Evolutionary conservation across 441 rosid genomes (phyloP).

Genomic region (Geranium incanum): DNA sequence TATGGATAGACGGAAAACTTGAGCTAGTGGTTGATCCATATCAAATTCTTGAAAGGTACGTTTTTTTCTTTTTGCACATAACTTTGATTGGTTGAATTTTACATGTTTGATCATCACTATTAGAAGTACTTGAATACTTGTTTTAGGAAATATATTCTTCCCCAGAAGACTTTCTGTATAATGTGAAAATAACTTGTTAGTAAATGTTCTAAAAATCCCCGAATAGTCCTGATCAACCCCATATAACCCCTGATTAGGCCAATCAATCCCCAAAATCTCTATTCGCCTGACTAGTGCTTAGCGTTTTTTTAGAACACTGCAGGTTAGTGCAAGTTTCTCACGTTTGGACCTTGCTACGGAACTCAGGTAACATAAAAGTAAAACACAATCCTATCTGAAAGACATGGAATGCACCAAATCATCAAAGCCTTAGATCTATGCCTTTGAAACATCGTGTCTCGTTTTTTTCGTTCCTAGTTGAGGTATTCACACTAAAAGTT

Average conservation of each 20-base stretch:
- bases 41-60: background rate
- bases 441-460: too few relatives aligned
- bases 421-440: background rate
- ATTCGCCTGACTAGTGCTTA: too few relatives aligned
- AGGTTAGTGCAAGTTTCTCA: background rate
- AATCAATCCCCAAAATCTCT: too few relatives aligned
- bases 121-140: background rate
- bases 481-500: background rate
- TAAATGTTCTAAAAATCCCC: too few relatives aligned
- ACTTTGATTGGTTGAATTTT: background rate
- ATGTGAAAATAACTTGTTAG: background rate
- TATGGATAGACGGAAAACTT: conserved; percentile 8
- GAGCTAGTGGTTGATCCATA: conserved; percentile 5
- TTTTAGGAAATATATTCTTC: background rate
- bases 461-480: background rate
- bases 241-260: too few relatives aligned
- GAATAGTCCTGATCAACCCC: too few relatives aligned
- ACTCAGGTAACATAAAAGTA: background rate
- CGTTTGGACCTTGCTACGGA: background rate
- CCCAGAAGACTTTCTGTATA: background rate
- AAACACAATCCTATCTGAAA: background rate
- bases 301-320: too few relatives aligned
- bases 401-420: background rate
- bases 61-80: background rate
- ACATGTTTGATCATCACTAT: background rate